These are phyloP conservation scores for Corymbia citriodora DNA, from an alignment of 441 rosid species.

Conservation along the genomic window DNA sequence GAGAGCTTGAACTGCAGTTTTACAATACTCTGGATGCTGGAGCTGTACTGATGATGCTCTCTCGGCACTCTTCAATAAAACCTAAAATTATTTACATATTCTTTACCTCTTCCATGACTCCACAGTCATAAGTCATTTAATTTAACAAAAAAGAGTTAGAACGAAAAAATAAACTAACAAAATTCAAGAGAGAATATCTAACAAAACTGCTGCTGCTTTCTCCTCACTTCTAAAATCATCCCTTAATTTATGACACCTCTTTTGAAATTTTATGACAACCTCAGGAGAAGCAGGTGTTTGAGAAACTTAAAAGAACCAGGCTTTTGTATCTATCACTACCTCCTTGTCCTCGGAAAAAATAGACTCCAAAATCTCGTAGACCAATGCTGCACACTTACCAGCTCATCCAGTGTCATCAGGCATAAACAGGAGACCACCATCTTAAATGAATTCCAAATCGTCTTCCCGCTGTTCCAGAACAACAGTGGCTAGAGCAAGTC, in stretches of 20 bases:
- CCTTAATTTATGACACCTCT: not conserved
- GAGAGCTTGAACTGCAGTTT: not conserved
- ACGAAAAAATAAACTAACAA: not conserved
- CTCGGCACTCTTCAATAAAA: not conserved
- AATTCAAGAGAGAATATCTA: not conserved
- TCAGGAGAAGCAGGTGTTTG: not conserved
- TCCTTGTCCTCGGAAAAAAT: not conserved
- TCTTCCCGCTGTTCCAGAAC: conserved; percentile 54
- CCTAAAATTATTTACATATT: not conserved
- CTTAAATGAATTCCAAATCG: conserved; percentile 46
- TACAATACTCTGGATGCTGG: not conserved
- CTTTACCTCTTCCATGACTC: not conserved
- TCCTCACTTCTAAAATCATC: not conserved
- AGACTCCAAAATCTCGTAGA: not conserved
- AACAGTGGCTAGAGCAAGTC: conserved; percentile 72
- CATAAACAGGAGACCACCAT: not conserved
- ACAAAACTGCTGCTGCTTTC: not conserved
- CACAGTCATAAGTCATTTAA: not conserved
- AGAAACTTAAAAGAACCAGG: not conserved
- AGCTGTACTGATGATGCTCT: not conserved
- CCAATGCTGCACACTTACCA: not conserved
- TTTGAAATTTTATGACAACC: not conserved
- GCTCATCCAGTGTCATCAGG: not conserved
- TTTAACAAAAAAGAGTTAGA: not conserved
- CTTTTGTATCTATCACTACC: not conserved